Base-by-base conservation (phyloP, 257 asterid genomes). In the Penstemon barbatus region DNA sequence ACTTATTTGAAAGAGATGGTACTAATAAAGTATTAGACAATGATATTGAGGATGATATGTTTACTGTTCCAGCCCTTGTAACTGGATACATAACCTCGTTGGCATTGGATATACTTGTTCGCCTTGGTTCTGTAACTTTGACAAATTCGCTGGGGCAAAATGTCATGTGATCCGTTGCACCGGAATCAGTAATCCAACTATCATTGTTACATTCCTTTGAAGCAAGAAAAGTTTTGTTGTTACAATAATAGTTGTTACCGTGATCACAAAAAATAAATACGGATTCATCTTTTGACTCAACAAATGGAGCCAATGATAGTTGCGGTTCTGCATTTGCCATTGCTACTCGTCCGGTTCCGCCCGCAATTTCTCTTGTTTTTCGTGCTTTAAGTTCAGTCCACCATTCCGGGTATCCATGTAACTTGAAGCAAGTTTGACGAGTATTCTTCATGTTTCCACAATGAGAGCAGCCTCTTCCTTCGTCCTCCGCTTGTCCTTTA, bases 401-500 rank as follows among this genome's bases (percentile, higher is more conserved):
- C 45, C 69, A 45, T 11, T 63, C 36, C 5, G 57, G 44, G 6
- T 63, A 46, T 11, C 59, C 49, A 3, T 49, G 45, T 12, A 49
- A 50, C 48, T 65, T 49, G 8, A 33, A 65, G 46, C 59, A 65
- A 0, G 48, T 36, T 4, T 49, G 59, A 12, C 36, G 37, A 4
- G 70, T 50, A 65, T 65, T 59, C 50, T 63, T 63, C 7, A 8
- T 1, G 8, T 38, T 38, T 1, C 70, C 59, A 7, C 59, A 65
- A 6, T 49, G 55, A 5, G 59, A 13, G 13, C 59, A 65, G 0
- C 49, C n/a, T 0, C 48, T 0, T 36, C 42, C 66, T 58, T n/a
- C 8, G 18, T 5, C 4, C 8, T 19, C 33, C 33, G 0, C 33
- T 25, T 25, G 33, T 25, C 33, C 33, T 2, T 25, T 25, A 25